Percentiles rank a stretch among this genome's conserved stretches.
phyloP scores from a whole-genome alignment of 2,329 filamentous ascomycete genomes.

The Penicillium sp. region DNA sequence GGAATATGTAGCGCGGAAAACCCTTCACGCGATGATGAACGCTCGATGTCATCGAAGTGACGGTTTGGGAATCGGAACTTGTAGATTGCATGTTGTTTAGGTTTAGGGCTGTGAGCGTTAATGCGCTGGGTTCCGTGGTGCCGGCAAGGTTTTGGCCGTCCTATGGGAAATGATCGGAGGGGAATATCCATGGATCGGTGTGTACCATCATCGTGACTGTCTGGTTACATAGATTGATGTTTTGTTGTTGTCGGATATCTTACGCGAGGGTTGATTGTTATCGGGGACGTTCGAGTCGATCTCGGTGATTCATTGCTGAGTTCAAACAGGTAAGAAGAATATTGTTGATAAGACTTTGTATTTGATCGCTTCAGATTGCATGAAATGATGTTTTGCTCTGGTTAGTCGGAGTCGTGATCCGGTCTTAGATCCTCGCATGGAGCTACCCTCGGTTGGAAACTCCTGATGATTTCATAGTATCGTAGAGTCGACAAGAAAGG shows the following conservation, averaged over 20 bases:
- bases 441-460: too few species aligned
- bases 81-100: constrained; percentile 2
- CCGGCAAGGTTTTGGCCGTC: background rate
- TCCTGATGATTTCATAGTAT: too few species aligned
- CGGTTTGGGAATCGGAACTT: constrained; percentile 5
- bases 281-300: too few species aligned
- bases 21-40: constrained; percentile 12
- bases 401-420: too few species aligned
- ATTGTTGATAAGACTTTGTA: too few species aligned
- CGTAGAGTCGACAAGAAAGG: too few species aligned
- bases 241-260: constrained; percentile 16
- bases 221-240: constrained; percentile 11
- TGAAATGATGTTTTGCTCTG: too few species aligned
- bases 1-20: constrained; percentile 17
- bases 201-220: constrained; percentile 18
- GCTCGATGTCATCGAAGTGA: constrained; percentile 18
- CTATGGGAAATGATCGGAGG: constrained; percentile 18
- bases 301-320: too few species aligned
- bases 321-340: too few species aligned
- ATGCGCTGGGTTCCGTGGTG: constrained; percentile 7
- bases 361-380: too few species aligned
- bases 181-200: constrained; percentile 6
- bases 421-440: too few species aligned
- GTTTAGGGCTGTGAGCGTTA: constrained; percentile 3
- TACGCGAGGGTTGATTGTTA: constrained; percentile 8